Evolutionary conservation across 345 rosid species (phyloP), one percentile per base, ranked within the genome.

Genomic region (Erysimum cheiranthoides): DNA sequence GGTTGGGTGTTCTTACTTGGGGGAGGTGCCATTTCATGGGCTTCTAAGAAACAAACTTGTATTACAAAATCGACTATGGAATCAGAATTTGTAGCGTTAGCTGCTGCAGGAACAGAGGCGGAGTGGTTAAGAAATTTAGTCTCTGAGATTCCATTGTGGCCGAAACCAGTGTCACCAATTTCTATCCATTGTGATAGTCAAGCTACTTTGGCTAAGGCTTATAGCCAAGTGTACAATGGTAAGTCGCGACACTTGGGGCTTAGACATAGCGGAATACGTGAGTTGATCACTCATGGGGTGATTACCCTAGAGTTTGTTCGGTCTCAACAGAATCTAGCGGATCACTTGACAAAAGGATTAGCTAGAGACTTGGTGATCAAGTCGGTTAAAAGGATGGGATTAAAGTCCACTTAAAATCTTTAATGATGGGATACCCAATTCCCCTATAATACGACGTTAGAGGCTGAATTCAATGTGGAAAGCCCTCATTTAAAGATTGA

Each of bases 1-100:
- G 68, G 60, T 38, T 78, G 40, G 40, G 11, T 66, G 3, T 73
- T 73, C 66, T 27, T 50, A 7, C 39, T 68, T 39, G 61, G 74
- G 13, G 35, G 51, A n/a, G 70, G 58, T 38, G 46, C 7, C 16
- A 34, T 73, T 32, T 73, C 43, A 8, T 50, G 53, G 68, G 57
- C 9, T 0, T 71, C 53, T 2, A 64, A 56, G 36, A 64, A 65
- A 38, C 6, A 46, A 28, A 54, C 47, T 5, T 71, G 38, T 8
- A 65, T 71, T 25, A 47, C 36, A n/a, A 5, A 36, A 12, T 58
- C 47, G 14, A 66, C 67, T 5, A 74, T 66, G 51, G 40, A 18
- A 46, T 28, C 39, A 1, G 30, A 74, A 66, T 73, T 73, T 42
- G 32, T 73, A 25, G 64, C 54, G 0, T 63, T 64, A 14, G 51